phyloP scores from a whole-genome alignment of 805 yeast species.

The Ogataea paradorogensis region DNA sequence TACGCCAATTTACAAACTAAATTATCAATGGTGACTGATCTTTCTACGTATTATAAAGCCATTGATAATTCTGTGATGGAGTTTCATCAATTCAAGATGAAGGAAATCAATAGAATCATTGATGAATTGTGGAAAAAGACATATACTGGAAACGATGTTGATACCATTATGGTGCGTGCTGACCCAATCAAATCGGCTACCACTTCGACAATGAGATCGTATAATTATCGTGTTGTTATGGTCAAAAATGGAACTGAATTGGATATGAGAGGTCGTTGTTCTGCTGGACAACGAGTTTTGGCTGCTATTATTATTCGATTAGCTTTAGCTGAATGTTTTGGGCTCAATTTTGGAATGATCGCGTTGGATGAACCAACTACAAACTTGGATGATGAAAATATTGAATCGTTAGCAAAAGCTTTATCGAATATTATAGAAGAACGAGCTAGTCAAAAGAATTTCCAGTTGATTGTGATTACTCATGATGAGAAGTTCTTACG shows the following conservation, averaged over 20 bases:
- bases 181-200: constrained; percentile 50
- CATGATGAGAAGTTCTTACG: constrained; percentile 91
- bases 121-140: constrained; percentile 94
- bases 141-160: constrained; percentile 93
- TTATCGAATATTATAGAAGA: constrained; percentile 70
- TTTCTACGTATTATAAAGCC: constrained; percentile 77
- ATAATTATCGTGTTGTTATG: constrained; percentile 94
- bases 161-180: constrained; percentile 79
- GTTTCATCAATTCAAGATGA: constrained; percentile 88
- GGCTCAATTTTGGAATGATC: constrained; percentile 90
- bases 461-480: constrained; percentile 92
- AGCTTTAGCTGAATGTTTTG: constrained; percentile 94
- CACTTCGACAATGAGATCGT: constrained; percentile 51
- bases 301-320: constrained; percentile 89
- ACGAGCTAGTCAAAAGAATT: constrained; percentile 76
- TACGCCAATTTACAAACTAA: constrained; percentile 77
- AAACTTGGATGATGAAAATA: constrained; percentile 84
- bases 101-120: constrained; percentile 80
- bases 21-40: constrained; percentile 72
- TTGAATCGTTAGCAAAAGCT: constrained; percentile 82
- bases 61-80: constrained; percentile 92
- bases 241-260: constrained; percentile 85
- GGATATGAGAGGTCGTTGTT: constrained; percentile 97
- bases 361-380: constrained; percentile 98
- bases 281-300: constrained; percentile 95